These are phyloP conservation scores for Penicillium antarcticum DNA, from an alignment of 495 filamentous ascomycete species.

Conservation along the genomic window DNA sequence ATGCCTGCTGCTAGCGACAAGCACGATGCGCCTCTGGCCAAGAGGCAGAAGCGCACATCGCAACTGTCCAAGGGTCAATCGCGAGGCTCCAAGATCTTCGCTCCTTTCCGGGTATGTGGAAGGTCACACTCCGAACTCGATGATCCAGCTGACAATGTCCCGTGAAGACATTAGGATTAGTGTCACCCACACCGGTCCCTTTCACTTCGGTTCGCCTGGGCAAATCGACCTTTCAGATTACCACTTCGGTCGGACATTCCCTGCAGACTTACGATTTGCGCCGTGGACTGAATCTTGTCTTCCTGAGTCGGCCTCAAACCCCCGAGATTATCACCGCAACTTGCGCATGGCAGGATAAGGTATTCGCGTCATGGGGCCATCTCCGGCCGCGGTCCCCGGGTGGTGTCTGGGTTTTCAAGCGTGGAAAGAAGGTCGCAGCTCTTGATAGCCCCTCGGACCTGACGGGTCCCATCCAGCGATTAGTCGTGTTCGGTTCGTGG, in stretches of 20 bases:
- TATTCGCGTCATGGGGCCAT: slow-evolving; percentile 83
- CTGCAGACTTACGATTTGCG: slow-evolving; percentile 94
- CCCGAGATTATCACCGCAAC: slow-evolving; percentile 83
- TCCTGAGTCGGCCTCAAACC: slow-evolving; percentile 85
- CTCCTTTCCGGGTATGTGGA: slow-evolving; percentile 77
- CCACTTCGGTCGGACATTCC: slow-evolving; percentile 83
- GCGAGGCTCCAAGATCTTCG: slow-evolving; percentile 72
- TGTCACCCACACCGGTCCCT: slow-evolving; percentile 84
- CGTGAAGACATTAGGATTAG: slow-evolving; percentile 79
- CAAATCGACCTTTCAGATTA: slow-evolving; percentile 94
- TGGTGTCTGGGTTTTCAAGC: slow-evolving; percentile 90
- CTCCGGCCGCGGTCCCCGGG: slow-evolving; percentile 41
- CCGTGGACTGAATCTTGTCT: slow-evolving; percentile 83
- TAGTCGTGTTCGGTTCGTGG: slow-evolving; percentile 88
- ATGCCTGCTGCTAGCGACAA: slow-evolving; percentile 46
- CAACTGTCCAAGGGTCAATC: slow-evolving; percentile 25
- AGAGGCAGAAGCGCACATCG: slow-evolving; percentile 59
- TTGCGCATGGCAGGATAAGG: slow-evolving; percentile 78
- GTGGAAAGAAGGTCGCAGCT: slow-evolving; percentile 81
- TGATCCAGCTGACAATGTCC: slow-evolving; percentile 1
- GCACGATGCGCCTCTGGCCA: slow-evolving; percentile 54
- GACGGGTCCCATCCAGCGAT: slow-evolving; percentile 65
- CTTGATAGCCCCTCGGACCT: slow-evolving; percentile 60
- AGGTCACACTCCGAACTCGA: not conserved
- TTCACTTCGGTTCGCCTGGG: slow-evolving; percentile 86